Percentiles rank a stretch among this genome's conserved stretches.
Conservation (phyloP, 208 protist species). For the Leishmania braziliensis region DNA sequence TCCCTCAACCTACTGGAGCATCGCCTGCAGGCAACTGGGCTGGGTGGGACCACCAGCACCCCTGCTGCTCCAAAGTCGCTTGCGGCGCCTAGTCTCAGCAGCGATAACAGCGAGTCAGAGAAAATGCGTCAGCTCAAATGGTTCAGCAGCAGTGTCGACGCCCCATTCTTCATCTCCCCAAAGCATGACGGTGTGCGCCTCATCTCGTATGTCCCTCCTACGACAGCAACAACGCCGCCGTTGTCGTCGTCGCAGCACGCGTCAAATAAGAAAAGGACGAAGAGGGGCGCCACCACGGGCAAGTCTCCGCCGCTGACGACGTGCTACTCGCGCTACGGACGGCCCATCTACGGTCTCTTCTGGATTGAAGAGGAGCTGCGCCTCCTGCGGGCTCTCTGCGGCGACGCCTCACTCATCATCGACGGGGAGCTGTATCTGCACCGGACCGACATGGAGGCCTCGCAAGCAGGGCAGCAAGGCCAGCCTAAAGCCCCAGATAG, state of each 20-base stretch:
- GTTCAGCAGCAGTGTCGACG: conserved; percentile 26
- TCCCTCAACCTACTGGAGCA: conserved; percentile 66
- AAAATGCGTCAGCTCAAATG: conserved; percentile 30
- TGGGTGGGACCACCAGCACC: not conserved
- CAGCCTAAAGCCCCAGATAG: not conserved
- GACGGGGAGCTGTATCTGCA: conserved; percentile 92
- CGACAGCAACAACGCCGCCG: not conserved
- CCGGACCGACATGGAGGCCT: conserved; percentile 17
- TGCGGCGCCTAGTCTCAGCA: not conserved
- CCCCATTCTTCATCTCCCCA: conserved; percentile 84
- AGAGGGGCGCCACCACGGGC: not conserved
- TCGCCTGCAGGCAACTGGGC: conserved; percentile 19
- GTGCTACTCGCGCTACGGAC: conserved; percentile 82
- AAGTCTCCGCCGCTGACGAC: conserved; percentile 28
- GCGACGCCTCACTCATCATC: conserved; percentile 67
- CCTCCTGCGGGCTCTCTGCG: conserved; percentile 65
- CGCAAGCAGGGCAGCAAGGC: not conserved
- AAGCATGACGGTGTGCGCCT: conserved; percentile 89
- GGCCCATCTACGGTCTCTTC: conserved; percentile 74
- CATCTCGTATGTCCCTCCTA: conserved; percentile 60
- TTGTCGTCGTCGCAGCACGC: not conserved
- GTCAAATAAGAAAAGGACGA: not conserved
- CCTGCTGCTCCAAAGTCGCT: not conserved
- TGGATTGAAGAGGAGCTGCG: conserved; percentile 88
- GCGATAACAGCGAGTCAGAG: not conserved